These are phyloP conservation scores for Carex parvula DNA, from an alignment of 176 grass and related monocot species.

Conservation along the genomic window DNA sequence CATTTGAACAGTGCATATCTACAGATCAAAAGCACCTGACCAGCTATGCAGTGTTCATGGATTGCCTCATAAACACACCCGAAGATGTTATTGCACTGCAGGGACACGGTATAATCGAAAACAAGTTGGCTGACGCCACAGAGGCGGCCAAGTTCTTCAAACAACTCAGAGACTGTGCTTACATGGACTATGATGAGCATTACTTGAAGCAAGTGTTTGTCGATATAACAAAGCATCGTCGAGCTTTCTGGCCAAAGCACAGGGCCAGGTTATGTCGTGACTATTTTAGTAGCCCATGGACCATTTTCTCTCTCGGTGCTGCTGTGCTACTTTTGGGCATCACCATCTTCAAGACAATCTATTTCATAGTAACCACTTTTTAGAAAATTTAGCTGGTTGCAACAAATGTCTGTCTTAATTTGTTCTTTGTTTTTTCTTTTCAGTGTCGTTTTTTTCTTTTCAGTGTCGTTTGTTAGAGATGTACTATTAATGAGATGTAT, in stretches of 20 bases:
- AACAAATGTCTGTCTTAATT: no score
- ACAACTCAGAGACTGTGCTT: background rate
- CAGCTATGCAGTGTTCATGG: conserved; percentile 21
- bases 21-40: conserved; percentile 1
- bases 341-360: no score
- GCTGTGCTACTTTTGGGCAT: no score
- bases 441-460: no score
- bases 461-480: no score
- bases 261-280: background rate
- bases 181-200: background rate
- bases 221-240: background rate
- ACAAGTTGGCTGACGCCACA: background rate
- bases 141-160: conserved; percentile 14
- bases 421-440: no score
- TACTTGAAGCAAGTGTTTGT: background rate
- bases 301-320: no score
- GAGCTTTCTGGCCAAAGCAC: background rate
- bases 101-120: conserved; percentile 5
- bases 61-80: conserved; percentile 6
- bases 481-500: no score
- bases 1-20: conserved; percentile 20
- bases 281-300: no score
- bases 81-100: conserved; percentile 21
- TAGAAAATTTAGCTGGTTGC: no score
- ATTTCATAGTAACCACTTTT: no score